Percentiles rank a stretch among this genome's conserved stretches.
phyloP scores from a whole-genome alignment of 1,284 basidiomycete genomes.

The Bondarzewia mesenterica region DNA sequence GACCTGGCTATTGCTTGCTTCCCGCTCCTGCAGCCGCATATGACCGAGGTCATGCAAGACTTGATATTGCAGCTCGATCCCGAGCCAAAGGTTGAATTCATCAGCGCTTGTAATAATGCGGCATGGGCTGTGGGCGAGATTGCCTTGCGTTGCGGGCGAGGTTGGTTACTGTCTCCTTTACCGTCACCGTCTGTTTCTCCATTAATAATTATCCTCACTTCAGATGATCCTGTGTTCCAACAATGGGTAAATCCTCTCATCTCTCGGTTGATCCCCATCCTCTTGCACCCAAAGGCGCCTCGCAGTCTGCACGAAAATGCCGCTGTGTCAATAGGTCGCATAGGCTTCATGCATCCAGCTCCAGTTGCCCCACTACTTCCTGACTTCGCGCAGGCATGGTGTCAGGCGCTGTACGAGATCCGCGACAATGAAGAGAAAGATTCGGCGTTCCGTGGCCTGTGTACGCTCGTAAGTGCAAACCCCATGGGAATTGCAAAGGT shows the following conservation, averaged over 20 bases:
- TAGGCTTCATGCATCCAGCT: slow-evolving; percentile 87
- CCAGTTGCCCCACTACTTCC: slow-evolving; percentile 86
- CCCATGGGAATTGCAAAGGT: slow-evolving; percentile 80
- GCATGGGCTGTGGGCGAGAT: slow-evolving; percentile 99
- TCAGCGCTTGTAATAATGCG: slow-evolving; percentile 99
- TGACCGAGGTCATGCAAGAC: slow-evolving; percentile 85
- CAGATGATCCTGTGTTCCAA: slow-evolving; percentile 77
- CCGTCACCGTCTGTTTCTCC: not conserved
- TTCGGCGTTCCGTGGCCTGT: slow-evolving; percentile 97
- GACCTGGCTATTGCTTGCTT: slow-evolving; percentile 98
- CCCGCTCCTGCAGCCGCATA: slow-evolving; percentile 73
- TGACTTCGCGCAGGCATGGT: slow-evolving; percentile 94
- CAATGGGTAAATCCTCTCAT: slow-evolving; percentile 88
- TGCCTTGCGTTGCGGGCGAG: slow-evolving; percentile 76
- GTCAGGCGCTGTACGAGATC: slow-evolving; percentile 95
- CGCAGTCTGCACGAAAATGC: slow-evolving; percentile 96
- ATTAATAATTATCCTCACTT: slow-evolving; percentile 3
- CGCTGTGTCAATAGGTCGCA: slow-evolving; percentile 96
- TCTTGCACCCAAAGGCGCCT: slow-evolving; percentile 87
- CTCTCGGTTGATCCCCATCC: slow-evolving; percentile 84
- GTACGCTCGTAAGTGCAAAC: slow-evolving; percentile 91
- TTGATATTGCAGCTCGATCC: slow-evolving; percentile 87
- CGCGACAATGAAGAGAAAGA: slow-evolving; percentile 99
- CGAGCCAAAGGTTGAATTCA: slow-evolving; percentile 85
- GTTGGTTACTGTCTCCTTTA: slow-evolving; percentile 29